Evolutionary conservation across 1,284 basidiomycete genomes (phyloP), one percentile per base, ranked within the genome.

Genomic region (Cryptococcus sp.): DNA sequence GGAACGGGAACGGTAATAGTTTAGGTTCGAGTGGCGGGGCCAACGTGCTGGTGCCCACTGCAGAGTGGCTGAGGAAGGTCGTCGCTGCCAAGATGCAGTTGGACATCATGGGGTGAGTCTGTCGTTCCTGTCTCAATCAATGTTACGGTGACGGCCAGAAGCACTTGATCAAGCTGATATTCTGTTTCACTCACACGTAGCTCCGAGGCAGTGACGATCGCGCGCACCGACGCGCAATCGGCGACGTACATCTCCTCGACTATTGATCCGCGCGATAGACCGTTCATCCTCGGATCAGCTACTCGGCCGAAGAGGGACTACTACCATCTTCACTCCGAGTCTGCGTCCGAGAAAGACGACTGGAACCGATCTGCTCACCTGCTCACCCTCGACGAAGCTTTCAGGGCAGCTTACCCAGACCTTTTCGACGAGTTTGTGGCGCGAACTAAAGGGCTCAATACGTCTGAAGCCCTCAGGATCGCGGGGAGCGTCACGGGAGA

Each of bases 191-290:
- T 41, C 25, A 20, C 39, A 11, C n/a, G 23, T 23, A 63, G 63
- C n/a, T 88, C 88, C 53, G 88, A 90, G 17, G 93, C 93, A 85
- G 84, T 93, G 45, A 79, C 93, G 60, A 91, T 96, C 65, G 91
- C 91, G 10, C 87, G 93, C 56, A 95, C 93, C 3, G 93, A 96
- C 76, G 88, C 92, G 11, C 91, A 95, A 79, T 88, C 88, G n/a
- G 91, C 86, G 47, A 90, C 87, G 76, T 85, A 95, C 47, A 84
- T 96, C 66, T 89, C 89, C 17, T 88, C 88, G 23, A 92, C 88
- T 58, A 84, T 94, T 47, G 93, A 96, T 71, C 77, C 84, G 53
- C 83, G 84, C 27, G 93, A 91, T 71, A 80, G 82, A 69, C 76
- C 76, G 66, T 93, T 88, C 76, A 88, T 96, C 65, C 76, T 87